Base-by-base conservation (phyloP, 345 rosid genomes). In the Melaleuca alternifolia region DNA sequence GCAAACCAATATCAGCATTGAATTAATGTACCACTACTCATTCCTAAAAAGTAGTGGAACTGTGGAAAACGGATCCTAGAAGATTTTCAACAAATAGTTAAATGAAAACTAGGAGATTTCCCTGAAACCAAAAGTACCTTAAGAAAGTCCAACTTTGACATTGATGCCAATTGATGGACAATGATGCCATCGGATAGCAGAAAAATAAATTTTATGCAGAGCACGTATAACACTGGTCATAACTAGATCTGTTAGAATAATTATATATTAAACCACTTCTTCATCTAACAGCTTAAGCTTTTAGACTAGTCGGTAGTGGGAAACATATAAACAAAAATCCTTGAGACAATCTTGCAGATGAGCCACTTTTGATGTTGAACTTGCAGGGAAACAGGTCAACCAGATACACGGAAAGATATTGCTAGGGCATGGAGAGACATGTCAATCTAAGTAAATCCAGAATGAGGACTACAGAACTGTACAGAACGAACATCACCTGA, bases 401-500 rank as follows among this genome's bases (percentile, higher is more conserved):
- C 81, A 37, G 33, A 71, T 33, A 18, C 23, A 71, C 9, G 18
- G 1, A 71, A 71, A 48, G 26, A 37, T 71, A 71, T 71, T 33
- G 48, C 48, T 33, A 71, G 76, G 76, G 44, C 76, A 62, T 0
- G 0, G 6, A 71, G 48, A 71, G 48, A 37, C 48, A 37, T 37
- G 48, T 71, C 48, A 37, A 37, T 71, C 81, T 71, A 71, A 7
- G 37, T 71, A 48, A 71, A 33, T 37, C 48, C 48, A 37, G 48
- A 83, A 83, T 5, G 14, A 56, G 48, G 48, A 83, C 21, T 30
- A 83, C 33, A 71, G 48, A 37, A 71, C 59, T 23, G 85, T 83
- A 51, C n/a, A 53, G 54, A 30, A 87, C 57, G 86, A 87, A 89
- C 85, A 86, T 87, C 88, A 95, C 99, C 97, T 97, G 99, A 87